Conservation (phyloP, 2,329 filamentous ascomycete genomes). For the Claviceps fusiformis region DNA sequence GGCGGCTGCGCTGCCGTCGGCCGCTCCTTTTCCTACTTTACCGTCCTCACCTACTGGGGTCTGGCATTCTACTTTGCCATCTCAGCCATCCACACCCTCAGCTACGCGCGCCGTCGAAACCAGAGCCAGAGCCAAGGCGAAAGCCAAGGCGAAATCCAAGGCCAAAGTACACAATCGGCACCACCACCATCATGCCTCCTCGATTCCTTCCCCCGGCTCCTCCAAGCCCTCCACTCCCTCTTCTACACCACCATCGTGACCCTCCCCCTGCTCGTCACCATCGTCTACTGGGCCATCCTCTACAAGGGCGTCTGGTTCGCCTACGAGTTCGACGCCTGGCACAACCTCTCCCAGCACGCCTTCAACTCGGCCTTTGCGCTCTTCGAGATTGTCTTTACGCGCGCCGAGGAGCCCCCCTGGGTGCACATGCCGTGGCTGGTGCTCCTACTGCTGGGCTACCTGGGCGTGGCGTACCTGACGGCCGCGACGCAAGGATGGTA, state of each 20-base stretch:
- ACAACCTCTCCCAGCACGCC: conserved; percentile 59
- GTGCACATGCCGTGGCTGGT: conserved; percentile 55
- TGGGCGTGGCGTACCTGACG: conserved; percentile 62
- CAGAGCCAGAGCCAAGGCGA: too few relatives aligned
- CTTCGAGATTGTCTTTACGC: conserved; percentile 59
- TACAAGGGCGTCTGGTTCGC: conserved; percentile 38
- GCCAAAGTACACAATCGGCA: too few relatives aligned
- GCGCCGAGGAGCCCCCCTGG: conserved; percentile 46
- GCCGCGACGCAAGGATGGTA: conserved; percentile 58
- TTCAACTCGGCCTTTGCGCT: conserved; percentile 62
- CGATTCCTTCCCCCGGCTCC: conserved; percentile 42
- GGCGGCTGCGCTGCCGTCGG: conserved; percentile 33
- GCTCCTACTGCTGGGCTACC: conserved; percentile 57
- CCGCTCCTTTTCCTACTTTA: conserved; percentile 68
- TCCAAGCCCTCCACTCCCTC: conserved; percentile 52
- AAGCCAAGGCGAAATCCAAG: too few relatives aligned
- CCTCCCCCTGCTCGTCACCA: conserved; percentile 55
- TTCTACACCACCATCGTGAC: conserved; percentile 50
- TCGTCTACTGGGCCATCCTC: conserved; percentile 56
- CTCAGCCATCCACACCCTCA: conserved; percentile 52
- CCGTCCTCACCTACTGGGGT: conserved; percentile 69
- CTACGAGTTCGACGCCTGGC: conserved; percentile 41
- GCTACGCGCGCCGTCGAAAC: neutral
- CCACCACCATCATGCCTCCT: conserved; percentile 38
- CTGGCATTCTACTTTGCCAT: conserved; percentile 65